Percentiles rank a stretch among this genome's conserved stretches.
phyloP scores from a whole-genome alignment of 1,284 basidiomycete genomes.

The Moesziomyces sp. region DNA sequence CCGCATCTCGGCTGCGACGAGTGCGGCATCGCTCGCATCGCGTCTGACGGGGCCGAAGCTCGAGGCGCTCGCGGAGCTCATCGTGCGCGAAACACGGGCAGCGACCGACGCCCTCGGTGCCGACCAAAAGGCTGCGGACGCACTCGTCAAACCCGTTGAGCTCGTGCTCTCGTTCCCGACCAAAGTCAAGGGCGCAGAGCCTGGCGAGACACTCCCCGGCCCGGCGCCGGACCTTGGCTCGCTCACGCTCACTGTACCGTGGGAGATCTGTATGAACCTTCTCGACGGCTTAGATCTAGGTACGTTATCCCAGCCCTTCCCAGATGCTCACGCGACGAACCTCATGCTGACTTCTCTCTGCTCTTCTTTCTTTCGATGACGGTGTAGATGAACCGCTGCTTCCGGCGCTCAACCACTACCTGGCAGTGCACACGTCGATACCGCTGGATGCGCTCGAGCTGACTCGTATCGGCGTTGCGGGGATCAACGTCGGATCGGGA shows the following conservation, averaged over 20 bases:
- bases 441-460: slow-evolving; percentile 42
- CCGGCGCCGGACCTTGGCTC: slow-evolving; percentile 39
- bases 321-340: background rate
- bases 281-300: slow-evolving; percentile 20
- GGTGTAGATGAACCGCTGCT: slow-evolving; percentile 28
- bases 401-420: slow-evolving; percentile 46
- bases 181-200: slow-evolving; percentile 5
- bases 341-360: too few relatives aligned
- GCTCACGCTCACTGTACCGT: slow-evolving; percentile 45
- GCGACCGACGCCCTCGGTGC: slow-evolving; percentile 13
- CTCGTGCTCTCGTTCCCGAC: slow-evolving; percentile 33
- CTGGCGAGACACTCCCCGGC: slow-evolving; percentile 1
- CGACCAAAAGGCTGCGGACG: slow-evolving; percentile 18
- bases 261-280: slow-evolving; percentile 46
- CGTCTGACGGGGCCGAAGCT: slow-evolving; percentile 22
- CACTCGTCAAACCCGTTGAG: slow-evolving; percentile 37
- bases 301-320: background rate
- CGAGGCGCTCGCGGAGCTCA: slow-evolving; percentile 37
- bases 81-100: slow-evolving; percentile 33
- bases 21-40: slow-evolving; percentile 27
- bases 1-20: slow-evolving; percentile 30
- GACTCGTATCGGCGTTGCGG: slow-evolving; percentile 38
- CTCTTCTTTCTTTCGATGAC: background rate
- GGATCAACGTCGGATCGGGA: slow-evolving; percentile 42
- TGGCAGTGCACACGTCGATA: slow-evolving; percentile 42